phyloP scores from a whole-genome alignment of 345 rosid genomes.

The Stellera chamaejasme region DNA sequence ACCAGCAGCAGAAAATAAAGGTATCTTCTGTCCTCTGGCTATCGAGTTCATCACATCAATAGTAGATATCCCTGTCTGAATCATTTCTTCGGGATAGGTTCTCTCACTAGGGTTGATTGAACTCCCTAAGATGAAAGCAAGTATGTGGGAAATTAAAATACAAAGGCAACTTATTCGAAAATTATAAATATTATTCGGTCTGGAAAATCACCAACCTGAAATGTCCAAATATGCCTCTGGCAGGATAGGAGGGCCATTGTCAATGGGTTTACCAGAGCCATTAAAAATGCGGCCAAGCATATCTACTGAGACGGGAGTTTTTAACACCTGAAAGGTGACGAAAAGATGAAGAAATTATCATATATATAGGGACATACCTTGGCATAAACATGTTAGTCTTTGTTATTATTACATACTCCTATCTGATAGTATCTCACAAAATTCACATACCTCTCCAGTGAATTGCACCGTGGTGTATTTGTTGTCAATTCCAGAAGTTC shows the following conservation, averaged over 20 bases:
- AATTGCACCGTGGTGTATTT: conserved; percentile 85
- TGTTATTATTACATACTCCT: too few species aligned
- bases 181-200: background rate
- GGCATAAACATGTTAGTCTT: too few species aligned
- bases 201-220: conserved; percentile 37
- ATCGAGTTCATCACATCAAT: conserved; percentile 98
- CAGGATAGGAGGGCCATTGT: conserved; percentile 91
- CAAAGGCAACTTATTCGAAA: background rate
- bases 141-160: background rate
- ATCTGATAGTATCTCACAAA: conserved; percentile 8
- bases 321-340: conserved; percentile 50
- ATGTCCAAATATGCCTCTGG: conserved; percentile 97
- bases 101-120: conserved; percentile 98
- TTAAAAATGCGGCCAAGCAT: conserved; percentile 98
- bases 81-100: conserved; percentile 99
- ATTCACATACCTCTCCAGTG: conserved; percentile 68
- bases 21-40: conserved; percentile 98
- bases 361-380: background rate
- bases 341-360: background rate
- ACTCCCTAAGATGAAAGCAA: conserved; percentile 43
- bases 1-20: conserved; percentile 98
- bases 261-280: conserved; percentile 97
- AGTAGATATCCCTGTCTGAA: conserved; percentile 95
- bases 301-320: conserved; percentile 91
- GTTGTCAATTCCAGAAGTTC: conserved; percentile 93